These are phyloP conservation scores for Sicyos baderoa DNA, from an alignment of 306 rosid genomes.

Conservation along the genomic window DNA sequence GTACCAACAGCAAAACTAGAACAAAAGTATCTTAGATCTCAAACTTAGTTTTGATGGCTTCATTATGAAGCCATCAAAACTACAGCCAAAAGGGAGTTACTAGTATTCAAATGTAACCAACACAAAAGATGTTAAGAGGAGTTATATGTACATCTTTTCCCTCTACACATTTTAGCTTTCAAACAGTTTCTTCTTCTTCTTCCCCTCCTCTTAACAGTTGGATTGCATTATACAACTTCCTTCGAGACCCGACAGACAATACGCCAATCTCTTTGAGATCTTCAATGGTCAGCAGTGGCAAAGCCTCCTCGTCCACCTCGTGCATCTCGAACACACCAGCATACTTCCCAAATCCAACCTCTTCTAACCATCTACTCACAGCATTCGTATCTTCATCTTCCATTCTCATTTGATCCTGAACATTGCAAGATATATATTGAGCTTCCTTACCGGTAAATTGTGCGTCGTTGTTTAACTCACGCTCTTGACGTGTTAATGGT, in stretches of 20 bases:
- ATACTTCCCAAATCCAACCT: conserved; percentile 32
- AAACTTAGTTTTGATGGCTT: background rate
- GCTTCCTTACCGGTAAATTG: conserved; percentile 17
- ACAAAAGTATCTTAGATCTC: background rate
- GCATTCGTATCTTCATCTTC: conserved; percentile 10
- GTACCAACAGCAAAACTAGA: background rate
- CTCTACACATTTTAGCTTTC: conserved; percentile 1
- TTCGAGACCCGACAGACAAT: conserved; percentile 31
- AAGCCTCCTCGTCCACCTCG: conserved; percentile 37
- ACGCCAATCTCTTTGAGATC: conserved; percentile 44
- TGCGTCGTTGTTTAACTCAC: conserved; percentile 17
- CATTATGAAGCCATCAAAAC: background rate
- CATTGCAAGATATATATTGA: background rate
- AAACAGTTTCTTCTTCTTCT: conserved; percentile 1
- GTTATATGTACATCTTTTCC: conserved; percentile 12
- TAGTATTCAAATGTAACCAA: background rate
- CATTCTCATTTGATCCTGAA: conserved; percentile 16
- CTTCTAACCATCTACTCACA: conserved; percentile 31
- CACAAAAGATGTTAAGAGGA: conserved; percentile 23
- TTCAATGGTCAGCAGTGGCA: conserved; percentile 36
- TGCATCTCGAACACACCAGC: conserved; percentile 34
- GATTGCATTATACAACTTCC: conserved; percentile 31
- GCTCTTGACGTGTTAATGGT: conserved; percentile 10
- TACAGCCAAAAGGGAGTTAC: background rate
- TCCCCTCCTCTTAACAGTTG: conserved; percentile 14